These are phyloP conservation scores for Pseudogymnoascus sp. DNA, from an alignment of 2,329 filamentous ascomycete species.

Conservation along the genomic window DNA sequence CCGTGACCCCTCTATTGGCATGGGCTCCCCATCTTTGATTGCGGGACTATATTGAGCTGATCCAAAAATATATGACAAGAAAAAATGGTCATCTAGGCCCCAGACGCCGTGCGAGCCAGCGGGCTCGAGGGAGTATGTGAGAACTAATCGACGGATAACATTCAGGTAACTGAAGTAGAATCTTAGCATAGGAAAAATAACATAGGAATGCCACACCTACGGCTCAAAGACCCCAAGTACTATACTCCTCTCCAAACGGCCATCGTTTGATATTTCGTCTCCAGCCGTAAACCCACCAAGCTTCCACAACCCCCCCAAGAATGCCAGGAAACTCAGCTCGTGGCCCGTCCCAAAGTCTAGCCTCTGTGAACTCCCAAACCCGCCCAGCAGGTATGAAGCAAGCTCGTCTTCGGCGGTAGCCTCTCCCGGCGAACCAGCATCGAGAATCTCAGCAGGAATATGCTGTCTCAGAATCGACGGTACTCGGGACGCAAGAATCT, in stretches of 20 bases:
- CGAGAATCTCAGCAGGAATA: conserved; percentile 29
- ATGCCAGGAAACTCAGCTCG: conserved; percentile 89
- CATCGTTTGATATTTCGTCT: conserved; percentile 28
- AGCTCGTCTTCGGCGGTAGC: conserved; percentile 58
- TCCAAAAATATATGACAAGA: conserved; percentile 89
- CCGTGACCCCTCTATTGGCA: conserved; percentile 73
- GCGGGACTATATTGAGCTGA: conserved; percentile 81
- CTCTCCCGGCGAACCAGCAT: conserved; percentile 20
- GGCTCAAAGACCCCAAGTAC: conserved; percentile 77
- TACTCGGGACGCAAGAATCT: conserved; percentile 54
- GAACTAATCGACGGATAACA: conserved; percentile 73
- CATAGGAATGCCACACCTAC: conserved; percentile 40
- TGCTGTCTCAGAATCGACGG: conserved; percentile 40
- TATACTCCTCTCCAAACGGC: conserved; percentile 65
- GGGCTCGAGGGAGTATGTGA: conserved; percentile 87
- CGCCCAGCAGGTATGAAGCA: conserved; percentile 69
- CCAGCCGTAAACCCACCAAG: conserved; percentile 66
- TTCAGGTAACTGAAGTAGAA: conserved; percentile 56
- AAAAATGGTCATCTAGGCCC: conserved; percentile 96
- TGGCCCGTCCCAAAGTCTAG: conserved; percentile 96
- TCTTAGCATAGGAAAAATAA: not conserved
- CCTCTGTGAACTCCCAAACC: conserved; percentile 80
- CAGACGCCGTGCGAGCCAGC: conserved; percentile 95
- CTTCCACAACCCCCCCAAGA: conserved; percentile 86
- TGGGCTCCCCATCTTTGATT: conserved; percentile 53